Base-by-base conservation (phyloP, 805 yeast genomes). In the Ogataea nitratoaversa region DNA sequence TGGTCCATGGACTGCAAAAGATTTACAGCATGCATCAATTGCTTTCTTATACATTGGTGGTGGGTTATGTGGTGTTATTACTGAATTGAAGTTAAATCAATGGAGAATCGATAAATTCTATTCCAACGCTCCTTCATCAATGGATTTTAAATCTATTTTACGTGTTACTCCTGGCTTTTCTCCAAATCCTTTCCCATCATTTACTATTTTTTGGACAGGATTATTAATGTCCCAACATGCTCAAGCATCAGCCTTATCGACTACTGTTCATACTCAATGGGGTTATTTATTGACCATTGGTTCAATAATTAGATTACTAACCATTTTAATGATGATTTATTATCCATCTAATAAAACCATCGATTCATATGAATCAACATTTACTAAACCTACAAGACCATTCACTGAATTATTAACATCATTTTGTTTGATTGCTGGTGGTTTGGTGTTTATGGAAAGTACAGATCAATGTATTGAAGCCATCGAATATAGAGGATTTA, bases 151-250 rank as follows among this genome's bases (percentile, higher is more conserved):
- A 6, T 36, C 36, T 17, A 45, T 54, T 16, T 38, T 34, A n/a
- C 51, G 53, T 36, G 73, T 54, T 11, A 63, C 82, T 1, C 90
- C 90, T 2, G 95, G 95, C 0, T 85, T 69, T 60, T 82, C 95
- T 1, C 90, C 95, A 48, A 93, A 93, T 59, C 97, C 97, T 25
- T 88, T 93, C 76, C 97, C 98, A 3, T 80, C 86, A 1, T 76
- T 93, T 49, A 88, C 95, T 2, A 85, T 93, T 25, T 93, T 86
- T 66, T 93, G 96, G 95, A 93, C 98, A 1, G 99, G 99, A 22
- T 73, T 83, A 12, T 71, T 93, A 46, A 93, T 93, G 99, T 89
- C 97, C 2, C 87, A 84, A 62, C 99, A 93, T 63, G 80, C 79
- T 30, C 99, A 93, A 63, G 84, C 90, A 5, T 82, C 93, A 1